Conservation (phyloP, 164 flowering plant genomes). For the Santalum album region DNA sequence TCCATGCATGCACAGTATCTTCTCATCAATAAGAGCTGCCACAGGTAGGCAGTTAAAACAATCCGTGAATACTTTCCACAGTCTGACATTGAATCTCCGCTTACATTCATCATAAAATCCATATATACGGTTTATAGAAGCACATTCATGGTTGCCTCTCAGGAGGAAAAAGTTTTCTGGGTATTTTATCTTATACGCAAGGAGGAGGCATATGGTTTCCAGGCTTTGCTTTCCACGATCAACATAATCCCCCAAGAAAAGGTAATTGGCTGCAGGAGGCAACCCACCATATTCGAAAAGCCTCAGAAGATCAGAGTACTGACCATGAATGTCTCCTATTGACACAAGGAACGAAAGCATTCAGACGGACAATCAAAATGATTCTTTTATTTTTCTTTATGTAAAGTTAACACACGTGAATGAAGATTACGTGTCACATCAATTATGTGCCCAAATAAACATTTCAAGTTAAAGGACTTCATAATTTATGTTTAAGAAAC, state of each 20-base stretch:
- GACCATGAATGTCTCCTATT: slow-evolving; percentile 50
- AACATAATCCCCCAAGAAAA: slow-evolving; percentile 47
- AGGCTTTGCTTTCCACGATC: slow-evolving; percentile 59
- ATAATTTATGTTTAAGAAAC: too few relatives aligned
- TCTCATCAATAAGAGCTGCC: slow-evolving; percentile 50
- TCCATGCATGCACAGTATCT: slow-evolving; percentile 55
- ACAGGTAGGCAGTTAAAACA: slow-evolving; percentile 56
- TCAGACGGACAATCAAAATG: neutral
- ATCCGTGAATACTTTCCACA: slow-evolving; percentile 50
- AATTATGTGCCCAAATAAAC: too few relatives aligned
- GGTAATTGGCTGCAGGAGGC: slow-evolving; percentile 39
- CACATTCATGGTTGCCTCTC: slow-evolving; percentile 61
- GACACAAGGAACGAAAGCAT: neutral
- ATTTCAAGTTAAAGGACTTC: too few relatives aligned
- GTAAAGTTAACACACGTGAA: neutral
- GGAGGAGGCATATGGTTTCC: slow-evolving; percentile 54
- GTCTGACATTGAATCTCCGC: slow-evolving; percentile 44
- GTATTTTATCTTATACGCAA: slow-evolving; percentile 49
- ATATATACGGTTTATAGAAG: slow-evolving; percentile 51
- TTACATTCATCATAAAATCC: slow-evolving; percentile 60
- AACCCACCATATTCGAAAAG: slow-evolving; percentile 47
- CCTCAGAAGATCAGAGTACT: slow-evolving; percentile 48
- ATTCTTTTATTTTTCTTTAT: neutral
- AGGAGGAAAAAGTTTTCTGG: slow-evolving; percentile 49
- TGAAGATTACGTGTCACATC: too few relatives aligned